A percentile compares a stretch with the other conserved stretches of the same genome.
Conservation (phyloP, 1,139 yeast genomes). For the Kluyveromyces marxianus region DNA sequence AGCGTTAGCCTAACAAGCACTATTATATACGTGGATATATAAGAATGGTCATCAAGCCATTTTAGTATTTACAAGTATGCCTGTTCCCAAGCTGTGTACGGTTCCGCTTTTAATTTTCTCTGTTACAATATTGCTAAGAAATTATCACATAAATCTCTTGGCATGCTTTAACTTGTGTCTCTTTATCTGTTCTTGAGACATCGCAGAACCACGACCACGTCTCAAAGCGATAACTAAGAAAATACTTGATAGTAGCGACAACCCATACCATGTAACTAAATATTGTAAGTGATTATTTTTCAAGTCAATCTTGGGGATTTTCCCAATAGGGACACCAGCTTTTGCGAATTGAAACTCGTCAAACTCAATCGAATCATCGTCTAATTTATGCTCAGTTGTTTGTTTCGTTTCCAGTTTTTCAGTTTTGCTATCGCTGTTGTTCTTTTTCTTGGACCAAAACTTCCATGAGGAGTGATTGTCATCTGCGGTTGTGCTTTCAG, state of each 20-base stretch:
- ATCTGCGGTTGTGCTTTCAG: constrained; percentile 6
- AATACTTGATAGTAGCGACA: constrained; percentile 62
- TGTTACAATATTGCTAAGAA: neutral
- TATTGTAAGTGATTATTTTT: constrained; percentile 90
- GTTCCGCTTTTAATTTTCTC: too few relatives aligned
- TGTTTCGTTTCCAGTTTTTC: neutral
- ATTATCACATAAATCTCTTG: constrained; percentile 28
- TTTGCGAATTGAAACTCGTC: constrained; percentile 45
- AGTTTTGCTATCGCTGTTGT: neutral
- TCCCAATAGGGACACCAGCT: constrained; percentile 89
- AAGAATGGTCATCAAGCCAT: neutral
- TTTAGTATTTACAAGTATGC: neutral
- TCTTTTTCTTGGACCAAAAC: constrained; percentile 1
- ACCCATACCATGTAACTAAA: constrained; percentile 90
- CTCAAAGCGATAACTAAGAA: constrained; percentile 52
- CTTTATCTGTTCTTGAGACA: constrained; percentile 32
- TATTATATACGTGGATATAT: neutral
- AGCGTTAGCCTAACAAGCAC: neutral
- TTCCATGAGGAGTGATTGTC: constrained; percentile 31
- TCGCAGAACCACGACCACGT: constrained; percentile 35
- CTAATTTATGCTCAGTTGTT: neutral
- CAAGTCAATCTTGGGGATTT: constrained; percentile 67
- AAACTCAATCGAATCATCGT: constrained; percentile 29
- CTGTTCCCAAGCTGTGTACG: too few relatives aligned
- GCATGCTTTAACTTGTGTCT: constrained; percentile 42